Percentiles rank a stretch among this genome's conserved stretches.
phyloP scores from a whole-genome alignment of 176 grass and related monocot species.

The Alopecurus myosuroides region DNA sequence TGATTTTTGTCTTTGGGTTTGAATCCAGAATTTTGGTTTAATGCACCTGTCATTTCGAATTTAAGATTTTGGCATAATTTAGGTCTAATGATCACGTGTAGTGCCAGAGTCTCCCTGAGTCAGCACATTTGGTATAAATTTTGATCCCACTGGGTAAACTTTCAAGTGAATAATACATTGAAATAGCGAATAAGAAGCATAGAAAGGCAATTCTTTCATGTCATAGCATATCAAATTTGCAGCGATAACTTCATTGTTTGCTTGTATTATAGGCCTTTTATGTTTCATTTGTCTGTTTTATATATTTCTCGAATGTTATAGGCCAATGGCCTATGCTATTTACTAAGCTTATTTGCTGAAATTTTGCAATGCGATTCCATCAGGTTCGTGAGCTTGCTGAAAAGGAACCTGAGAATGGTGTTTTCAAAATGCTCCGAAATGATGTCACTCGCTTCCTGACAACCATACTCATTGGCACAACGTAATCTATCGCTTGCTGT shows the following conservation, averaged over 20 bases:
- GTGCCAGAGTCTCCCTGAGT: background rate
- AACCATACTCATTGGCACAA: constrained; percentile 98
- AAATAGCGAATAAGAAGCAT: background rate
- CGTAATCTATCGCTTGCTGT: constrained; percentile 46
- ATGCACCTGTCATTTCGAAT: background rate
- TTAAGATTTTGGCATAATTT: constrained; percentile 7
- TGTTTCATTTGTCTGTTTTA: background rate
- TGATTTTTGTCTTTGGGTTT: background rate
- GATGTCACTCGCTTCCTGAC: constrained; percentile 96
- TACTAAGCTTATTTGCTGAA: constrained; percentile 5
- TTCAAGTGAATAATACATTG: background rate
- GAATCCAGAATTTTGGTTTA: background rate
- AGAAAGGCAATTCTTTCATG: background rate
- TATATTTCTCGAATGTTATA: background rate
- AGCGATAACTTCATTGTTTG: background rate
- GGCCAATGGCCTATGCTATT: background rate
- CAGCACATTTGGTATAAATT: background rate
- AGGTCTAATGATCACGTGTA: background rate
- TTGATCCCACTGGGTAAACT: background rate
- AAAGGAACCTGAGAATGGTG: constrained; percentile 94
- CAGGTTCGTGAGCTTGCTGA: constrained; percentile 88
- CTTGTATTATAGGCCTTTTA: background rate
- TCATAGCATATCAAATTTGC: background rate
- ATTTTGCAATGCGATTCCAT: background rate
- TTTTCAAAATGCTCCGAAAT: constrained; percentile 94